A percentile compares a stretch with the other conserved stretches of the same genome.
These are phyloP conservation scores for Lactarius hengduanensis DNA, from an alignment of 768 basidiomycete genomes.

Conservation along the genomic window DNA sequence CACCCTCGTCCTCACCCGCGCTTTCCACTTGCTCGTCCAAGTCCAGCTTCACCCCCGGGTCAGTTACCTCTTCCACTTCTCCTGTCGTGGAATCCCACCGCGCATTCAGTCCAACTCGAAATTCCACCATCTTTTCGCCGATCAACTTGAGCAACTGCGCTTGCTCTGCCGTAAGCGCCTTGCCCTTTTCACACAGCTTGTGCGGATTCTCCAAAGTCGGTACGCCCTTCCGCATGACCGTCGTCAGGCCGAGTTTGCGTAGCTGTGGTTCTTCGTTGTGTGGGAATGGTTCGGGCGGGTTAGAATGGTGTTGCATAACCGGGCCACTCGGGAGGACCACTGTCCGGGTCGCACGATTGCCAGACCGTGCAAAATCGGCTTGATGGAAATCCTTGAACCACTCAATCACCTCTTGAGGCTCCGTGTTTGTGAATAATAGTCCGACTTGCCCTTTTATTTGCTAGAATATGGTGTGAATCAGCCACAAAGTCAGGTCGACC, in stretches of 20 bases:
- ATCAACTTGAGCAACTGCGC: constrained; percentile 91
- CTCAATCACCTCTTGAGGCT: constrained; percentile 85
- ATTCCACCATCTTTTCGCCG: constrained; percentile 85
- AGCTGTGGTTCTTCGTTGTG: constrained; percentile 98
- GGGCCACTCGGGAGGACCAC: constrained; percentile 81
- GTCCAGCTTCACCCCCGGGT: constrained; percentile 39
- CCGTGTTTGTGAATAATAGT: constrained; percentile 85
- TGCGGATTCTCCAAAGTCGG: constrained; percentile 82
- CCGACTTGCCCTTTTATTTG: constrained; percentile 95
- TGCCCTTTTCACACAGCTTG: constrained; percentile 79
- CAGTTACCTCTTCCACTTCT: constrained; percentile 59
- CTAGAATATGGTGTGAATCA: constrained; percentile 40
- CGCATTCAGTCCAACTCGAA: constrained; percentile 67
- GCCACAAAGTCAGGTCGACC: background rate
- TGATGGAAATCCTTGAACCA: constrained; percentile 93
- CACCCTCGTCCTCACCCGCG: constrained; percentile 41
- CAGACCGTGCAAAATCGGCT: constrained; percentile 88
- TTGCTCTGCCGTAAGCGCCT: constrained; percentile 78
- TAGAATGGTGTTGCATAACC: constrained; percentile 75
- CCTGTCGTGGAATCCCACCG: constrained; percentile 72
- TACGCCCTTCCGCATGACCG: constrained; percentile 81
- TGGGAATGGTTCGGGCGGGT: constrained; percentile 86
- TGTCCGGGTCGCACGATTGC: constrained; percentile 73
- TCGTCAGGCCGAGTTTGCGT: constrained; percentile 85
- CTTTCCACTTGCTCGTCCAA: constrained; percentile 39